Evolutionary conservation across 2,329 filamentous ascomycete genomes (phyloP), one percentile per base, ranked within the genome.

Genomic region (Clonostachys rhizophaga): DNA sequence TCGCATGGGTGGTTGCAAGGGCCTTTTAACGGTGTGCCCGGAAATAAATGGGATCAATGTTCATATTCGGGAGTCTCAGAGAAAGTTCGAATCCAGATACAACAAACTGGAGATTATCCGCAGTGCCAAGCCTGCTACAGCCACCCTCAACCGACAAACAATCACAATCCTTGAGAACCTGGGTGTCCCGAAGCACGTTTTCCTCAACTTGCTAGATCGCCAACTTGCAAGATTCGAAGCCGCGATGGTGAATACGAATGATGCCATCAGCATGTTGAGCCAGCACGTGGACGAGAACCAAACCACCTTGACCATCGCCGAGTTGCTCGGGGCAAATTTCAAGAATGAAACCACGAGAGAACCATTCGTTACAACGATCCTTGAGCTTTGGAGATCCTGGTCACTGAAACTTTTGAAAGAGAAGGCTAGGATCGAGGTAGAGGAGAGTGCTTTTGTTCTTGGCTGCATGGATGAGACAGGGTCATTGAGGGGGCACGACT

Each of bases 1-100:
- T 58, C 87, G 94, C 8, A 82, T 96, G 57, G 91, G 89, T 9
- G 94, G 94, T 2, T 91, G 85, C 68, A 99, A 99, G 68, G 94
- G 94, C 0, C 84, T 99, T 13, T 73, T 99, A 16, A 82, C 84
- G 0, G 75, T 90, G 5, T 92, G 89, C 66, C 81, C 87, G 0
- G 76, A 85, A 5, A 79, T 84, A 10, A 78, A 77, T 50, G 77
- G 76, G 1, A 79, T 76, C 33, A 81, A 91, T 48, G 79, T 97
- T 1, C 83, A 89, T 45, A 83, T 96, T 44, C 84, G 94, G 3
- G 79, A 82, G 13, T 96, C 89, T 12, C 94, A 99, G 59, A 78
- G 87, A 58, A 99, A 99, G 64, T 99, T 99, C 60, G 73, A 78
- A 17, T 80, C 88, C 0, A 65, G 71, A 5, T 84, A 86, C 57